Conservation (phyloP, 148 eudicot genomes). For the Heliamphora exappendiculata region DNA sequence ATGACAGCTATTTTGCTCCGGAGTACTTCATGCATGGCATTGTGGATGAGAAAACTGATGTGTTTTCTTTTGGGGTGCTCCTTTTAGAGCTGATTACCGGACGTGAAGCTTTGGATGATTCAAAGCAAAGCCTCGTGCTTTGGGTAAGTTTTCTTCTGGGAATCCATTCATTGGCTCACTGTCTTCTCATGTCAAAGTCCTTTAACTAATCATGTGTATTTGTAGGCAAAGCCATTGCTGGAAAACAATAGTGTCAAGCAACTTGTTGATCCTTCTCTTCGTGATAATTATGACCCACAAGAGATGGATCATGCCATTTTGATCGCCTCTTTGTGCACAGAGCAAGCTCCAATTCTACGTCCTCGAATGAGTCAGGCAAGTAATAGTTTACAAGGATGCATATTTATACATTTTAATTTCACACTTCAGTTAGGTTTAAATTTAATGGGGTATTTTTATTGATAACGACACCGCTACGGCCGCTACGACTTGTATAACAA, state of each 20-base stretch:
- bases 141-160: conserved; percentile 43
- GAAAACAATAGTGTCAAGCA: conserved; percentile 37
- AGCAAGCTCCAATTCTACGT: conserved; percentile 51
- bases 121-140: conserved; percentile 53
- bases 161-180: not conserved
- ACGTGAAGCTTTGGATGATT: conserved; percentile 58
- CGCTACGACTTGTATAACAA: no score
- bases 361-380: conserved; percentile 86
- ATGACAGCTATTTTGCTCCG: conserved; percentile 81
- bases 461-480: no score
- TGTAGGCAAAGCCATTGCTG: conserved; percentile 78
- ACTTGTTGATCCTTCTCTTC: conserved; percentile 64
- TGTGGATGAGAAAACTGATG: conserved; percentile 87
- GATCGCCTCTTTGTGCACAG: conserved; percentile 65
- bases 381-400: not conserved
- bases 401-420: not conserved
- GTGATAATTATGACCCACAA: conserved; percentile 35
- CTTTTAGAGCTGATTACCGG: conserved; percentile 83
- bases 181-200: not conserved
- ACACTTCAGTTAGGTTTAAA: not conserved
- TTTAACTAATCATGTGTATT: conserved; percentile 2
- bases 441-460: not conserved
- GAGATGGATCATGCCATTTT: conserved; percentile 63
- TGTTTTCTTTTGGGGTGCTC: conserved; percentile 75
- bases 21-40: conserved; percentile 94